A percentile compares a stretch with the other conserved stretches of the same genome.
These are phyloP conservation scores for Metahyphopichia silvanorum DNA, from an alignment of 805 yeast genomes.

Conservation along the genomic window DNA sequence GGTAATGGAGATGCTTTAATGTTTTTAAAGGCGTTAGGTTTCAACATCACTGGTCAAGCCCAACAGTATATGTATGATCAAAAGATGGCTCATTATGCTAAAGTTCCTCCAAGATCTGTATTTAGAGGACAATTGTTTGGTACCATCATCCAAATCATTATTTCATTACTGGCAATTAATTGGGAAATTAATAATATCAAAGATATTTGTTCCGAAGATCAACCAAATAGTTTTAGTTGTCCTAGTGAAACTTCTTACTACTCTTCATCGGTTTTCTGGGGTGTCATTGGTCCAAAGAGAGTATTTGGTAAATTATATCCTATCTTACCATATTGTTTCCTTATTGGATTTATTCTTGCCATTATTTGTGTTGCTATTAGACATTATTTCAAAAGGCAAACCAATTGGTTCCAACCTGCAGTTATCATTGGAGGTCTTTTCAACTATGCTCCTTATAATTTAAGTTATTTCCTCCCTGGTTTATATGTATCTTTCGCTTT, in stretches of 20 bases:
- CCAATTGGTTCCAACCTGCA: conserved; percentile 46
- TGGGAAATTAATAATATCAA: conserved; percentile 6
- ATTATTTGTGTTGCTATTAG: conserved; percentile 18
- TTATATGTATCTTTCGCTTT: conserved; percentile 49
- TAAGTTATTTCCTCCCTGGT: conserved; percentile 49
- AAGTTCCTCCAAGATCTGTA: conserved; percentile 21
- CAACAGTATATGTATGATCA: conserved; percentile 39
- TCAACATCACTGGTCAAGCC: conserved; percentile 56
- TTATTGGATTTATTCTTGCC: conserved; percentile 42
- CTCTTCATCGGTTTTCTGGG: conserved; percentile 46
- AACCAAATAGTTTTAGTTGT: conserved; percentile 22
- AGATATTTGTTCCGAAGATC: conserved; percentile 7
- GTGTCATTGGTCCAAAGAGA: conserved; percentile 52
- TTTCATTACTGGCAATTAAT: conserved; percentile 9
- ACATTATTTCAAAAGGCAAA: conserved; percentile 13
- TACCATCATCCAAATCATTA: conserved; percentile 5
- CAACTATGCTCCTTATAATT: conserved; percentile 43
- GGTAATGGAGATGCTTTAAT: conserved; percentile 55
- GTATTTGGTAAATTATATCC: conserved; percentile 51
- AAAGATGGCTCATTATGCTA: conserved; percentile 17
- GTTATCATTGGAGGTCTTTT: conserved; percentile 45
- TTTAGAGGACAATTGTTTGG: conserved; percentile 14
- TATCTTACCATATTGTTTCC: conserved; percentile 49
- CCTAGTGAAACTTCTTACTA: conserved; percentile 34
- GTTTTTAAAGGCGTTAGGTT: conserved; percentile 50